Conservation (phyloP, 2,329 filamentous ascomycete species). For the Arthrobotrys iridis region DNA sequence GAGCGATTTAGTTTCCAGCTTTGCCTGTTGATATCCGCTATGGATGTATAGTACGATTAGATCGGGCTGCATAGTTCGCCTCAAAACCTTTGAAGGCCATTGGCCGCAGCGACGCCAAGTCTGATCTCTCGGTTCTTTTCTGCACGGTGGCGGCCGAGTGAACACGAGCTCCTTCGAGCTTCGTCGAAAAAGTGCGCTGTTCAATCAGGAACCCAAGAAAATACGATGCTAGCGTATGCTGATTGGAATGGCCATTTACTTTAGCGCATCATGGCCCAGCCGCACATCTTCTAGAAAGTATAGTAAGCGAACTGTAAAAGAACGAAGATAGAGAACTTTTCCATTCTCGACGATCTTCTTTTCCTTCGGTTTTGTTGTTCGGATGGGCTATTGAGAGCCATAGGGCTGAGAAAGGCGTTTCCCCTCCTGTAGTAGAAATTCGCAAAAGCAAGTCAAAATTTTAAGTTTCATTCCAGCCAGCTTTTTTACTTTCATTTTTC, state of each 20-base stretch:
- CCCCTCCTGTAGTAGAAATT: neutral
- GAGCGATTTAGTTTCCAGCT: no score
- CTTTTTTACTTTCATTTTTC: neutral
- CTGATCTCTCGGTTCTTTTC: conserved; percentile 1
- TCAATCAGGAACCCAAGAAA: neutral
- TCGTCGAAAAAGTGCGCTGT: neutral
- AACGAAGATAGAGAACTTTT: conserved; percentile 18
- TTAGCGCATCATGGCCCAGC: neutral
- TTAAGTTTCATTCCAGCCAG: neutral
- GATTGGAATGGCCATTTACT: no score
- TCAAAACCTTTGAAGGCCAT: neutral
- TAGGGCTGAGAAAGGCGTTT: neutral
- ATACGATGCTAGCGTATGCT: neutral
- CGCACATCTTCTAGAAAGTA: neutral
- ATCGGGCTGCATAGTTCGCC: neutral
- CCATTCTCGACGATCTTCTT: neutral
- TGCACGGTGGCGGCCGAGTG: conserved; percentile 7
- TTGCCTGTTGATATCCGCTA: no score
- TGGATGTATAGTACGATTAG: neutral
- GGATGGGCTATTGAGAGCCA: neutral
- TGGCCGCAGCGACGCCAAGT: conserved; percentile 7
- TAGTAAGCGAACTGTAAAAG: conserved; percentile 4
- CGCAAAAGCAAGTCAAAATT: neutral
- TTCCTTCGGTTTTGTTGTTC: conserved; percentile 2
- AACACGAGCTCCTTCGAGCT: conserved; percentile 21